Percentiles rank a stretch among this genome's conserved stretches.
Conservation (phyloP, 192 early-diverging fungal species). For the Coemansia sp. region DNA sequence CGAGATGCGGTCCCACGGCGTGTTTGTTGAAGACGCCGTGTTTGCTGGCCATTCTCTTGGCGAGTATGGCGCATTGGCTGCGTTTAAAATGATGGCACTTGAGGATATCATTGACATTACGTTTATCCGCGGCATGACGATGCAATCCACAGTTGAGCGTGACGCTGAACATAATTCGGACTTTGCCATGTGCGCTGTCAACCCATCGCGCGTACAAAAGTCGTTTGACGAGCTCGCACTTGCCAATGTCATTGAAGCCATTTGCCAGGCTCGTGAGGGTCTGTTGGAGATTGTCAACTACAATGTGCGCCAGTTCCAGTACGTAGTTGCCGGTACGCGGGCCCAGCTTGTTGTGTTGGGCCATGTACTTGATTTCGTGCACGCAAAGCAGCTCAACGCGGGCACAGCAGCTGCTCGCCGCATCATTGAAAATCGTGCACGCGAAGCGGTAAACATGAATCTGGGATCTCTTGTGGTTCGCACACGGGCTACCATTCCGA, state of each 20-base stretch:
- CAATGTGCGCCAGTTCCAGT: constrained; percentile 96
- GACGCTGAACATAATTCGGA: constrained; percentile 77
- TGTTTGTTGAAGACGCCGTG: constrained; percentile 73
- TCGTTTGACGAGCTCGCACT: constrained; percentile 78
- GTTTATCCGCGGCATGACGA: constrained; percentile 98
- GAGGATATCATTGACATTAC: constrained; percentile 87
- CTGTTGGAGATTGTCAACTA: constrained; percentile 95
- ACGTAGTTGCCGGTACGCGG: constrained; percentile 88
- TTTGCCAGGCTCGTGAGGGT: constrained; percentile 61
- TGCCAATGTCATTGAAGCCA: constrained; percentile 58
- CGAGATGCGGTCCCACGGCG: constrained; percentile 75
- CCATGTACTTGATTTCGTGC: constrained; percentile 77
- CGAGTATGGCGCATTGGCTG: constrained; percentile 89
- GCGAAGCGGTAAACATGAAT: constrained; percentile 54
- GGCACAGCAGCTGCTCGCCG: background rate
- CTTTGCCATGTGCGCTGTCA: constrained; percentile 94
- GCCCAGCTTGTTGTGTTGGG: constrained; percentile 74
- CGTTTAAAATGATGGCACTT: constrained; percentile 78
- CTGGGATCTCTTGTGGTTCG: constrained; percentile 66
- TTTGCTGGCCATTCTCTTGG: constrained; percentile 95
- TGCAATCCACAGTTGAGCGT: constrained; percentile 90
- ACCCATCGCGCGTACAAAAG: constrained; percentile 81
- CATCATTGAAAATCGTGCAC: constrained; percentile 55
- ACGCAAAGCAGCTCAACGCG: constrained; percentile 62
- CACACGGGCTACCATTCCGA: constrained; percentile 84